These are phyloP conservation scores for Saccharomyces paradoxus DNA, from an alignment of 805 yeast genomes.

Conservation along the genomic window DNA sequence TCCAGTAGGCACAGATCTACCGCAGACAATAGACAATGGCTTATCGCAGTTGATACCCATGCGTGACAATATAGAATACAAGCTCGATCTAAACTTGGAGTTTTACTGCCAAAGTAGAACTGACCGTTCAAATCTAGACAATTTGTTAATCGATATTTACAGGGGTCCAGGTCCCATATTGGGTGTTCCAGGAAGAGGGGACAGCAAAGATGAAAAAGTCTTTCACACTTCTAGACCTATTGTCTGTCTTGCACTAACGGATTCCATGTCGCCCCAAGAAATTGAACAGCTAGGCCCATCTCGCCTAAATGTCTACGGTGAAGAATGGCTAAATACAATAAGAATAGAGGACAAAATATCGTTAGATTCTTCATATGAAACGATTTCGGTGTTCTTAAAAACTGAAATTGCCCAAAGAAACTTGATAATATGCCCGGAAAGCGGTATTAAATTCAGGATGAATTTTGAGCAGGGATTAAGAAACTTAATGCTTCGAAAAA, in stretches of 20 bases:
- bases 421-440: constrained; percentile 16
- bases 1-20: constrained; percentile 11
- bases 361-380: constrained; percentile 2
- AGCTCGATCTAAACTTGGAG: constrained; percentile 19
- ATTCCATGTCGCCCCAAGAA: constrained; percentile 7
- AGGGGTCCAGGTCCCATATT: background rate
- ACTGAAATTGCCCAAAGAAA: background rate
- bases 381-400: background rate
- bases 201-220: constrained; percentile 1
- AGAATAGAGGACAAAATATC: constrained; percentile 12
- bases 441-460: constrained; percentile 18
- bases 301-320: constrained; percentile 8
- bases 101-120: constrained; percentile 15
- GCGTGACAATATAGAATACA: constrained; percentile 18
- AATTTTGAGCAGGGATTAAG: constrained; percentile 24
- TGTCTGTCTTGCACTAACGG: constrained; percentile 6
- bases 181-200: background rate
- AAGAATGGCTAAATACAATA: constrained; percentile 21
- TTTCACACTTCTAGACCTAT: constrained; percentile 10
- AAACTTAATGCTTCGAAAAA: constrained; percentile 24
- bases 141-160: background rate
- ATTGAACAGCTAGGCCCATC: constrained; percentile 11
- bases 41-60: constrained; percentile 16
- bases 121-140: background rate
- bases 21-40: constrained; percentile 18